phyloP scores from a whole-genome alignment of 306 rosid species.

The Casuarina equisetifolia region DNA sequence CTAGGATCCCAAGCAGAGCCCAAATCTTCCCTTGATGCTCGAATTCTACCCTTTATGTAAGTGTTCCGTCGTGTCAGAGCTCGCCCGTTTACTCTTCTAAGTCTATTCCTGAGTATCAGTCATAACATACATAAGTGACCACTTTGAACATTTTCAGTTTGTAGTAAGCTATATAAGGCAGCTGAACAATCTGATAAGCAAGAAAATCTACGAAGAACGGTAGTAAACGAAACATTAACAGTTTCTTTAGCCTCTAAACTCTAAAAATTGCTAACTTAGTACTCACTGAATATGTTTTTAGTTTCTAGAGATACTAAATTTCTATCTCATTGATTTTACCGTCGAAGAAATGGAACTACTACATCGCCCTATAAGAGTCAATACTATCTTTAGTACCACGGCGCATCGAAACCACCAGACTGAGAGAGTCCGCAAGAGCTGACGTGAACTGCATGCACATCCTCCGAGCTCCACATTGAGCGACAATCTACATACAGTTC shows the following conservation, averaged over 20 bases:
- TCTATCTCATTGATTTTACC: neutral
- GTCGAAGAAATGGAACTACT: neutral
- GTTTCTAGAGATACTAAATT: neutral
- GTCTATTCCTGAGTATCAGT: conserved; percentile 51
- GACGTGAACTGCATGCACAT: conserved; percentile 41
- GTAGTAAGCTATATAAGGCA: conserved; percentile 13
- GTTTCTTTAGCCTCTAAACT: neutral
- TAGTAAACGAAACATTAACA: neutral
- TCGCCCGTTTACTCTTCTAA: conserved; percentile 38
- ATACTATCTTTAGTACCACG: conserved; percentile 47
- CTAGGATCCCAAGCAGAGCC: conserved; percentile 73
- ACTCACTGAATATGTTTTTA: neutral
- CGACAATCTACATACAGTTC: conserved; percentile 50
- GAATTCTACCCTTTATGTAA: conserved; percentile 55
- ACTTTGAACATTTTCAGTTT: neutral
- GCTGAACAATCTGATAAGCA: neutral
- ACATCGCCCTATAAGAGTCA: neutral
- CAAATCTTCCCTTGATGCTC: conserved; percentile 56
- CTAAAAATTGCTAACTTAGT: neutral
- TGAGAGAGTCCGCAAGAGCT: conserved; percentile 58
- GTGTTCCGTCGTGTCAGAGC: conserved; percentile 45
- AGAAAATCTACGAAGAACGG: neutral
- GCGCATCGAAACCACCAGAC: conserved; percentile 44
- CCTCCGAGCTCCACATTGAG: conserved; percentile 76
- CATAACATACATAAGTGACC: conserved; percentile 16